A percentile compares a stretch with the other conserved stretches of the same genome.
These are phyloP conservation scores for Colletotrichum sojae DNA, from an alignment of 2,329 filamentous ascomycete genomes.

Conservation along the genomic window DNA sequence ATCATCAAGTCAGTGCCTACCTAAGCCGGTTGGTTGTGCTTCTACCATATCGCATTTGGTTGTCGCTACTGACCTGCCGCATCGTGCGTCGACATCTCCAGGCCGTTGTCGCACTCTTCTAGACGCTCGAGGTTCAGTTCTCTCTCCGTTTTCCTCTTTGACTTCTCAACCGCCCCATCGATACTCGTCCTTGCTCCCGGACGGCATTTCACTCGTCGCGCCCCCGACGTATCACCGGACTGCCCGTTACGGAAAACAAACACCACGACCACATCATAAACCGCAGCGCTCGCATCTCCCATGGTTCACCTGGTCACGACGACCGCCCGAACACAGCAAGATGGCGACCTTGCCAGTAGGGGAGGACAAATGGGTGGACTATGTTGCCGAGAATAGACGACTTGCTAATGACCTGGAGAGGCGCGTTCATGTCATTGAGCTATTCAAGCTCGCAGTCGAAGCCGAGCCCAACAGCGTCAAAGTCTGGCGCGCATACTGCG, in stretches of 20 bases:
- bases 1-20: constrained; percentile 1
- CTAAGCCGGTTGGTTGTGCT: not conserved
- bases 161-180: not conserved
- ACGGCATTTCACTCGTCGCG: not conserved
- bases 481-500: constrained; percentile 83
- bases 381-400: constrained; percentile 79
- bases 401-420: constrained; percentile 74
- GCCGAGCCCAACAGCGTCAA: constrained; percentile 82
- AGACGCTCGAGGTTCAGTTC: not conserved
- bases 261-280: not conserved
- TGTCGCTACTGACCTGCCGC: constrained; percentile 9
- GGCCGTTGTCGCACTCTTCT: not conserved
- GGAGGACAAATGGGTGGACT: constrained; percentile 83
- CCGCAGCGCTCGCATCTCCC: constrained; percentile 15
- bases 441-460: constrained; percentile 77
- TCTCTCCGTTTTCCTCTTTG: not conserved
- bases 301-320: constrained; percentile 39
- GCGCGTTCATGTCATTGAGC: constrained; percentile 78
- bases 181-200: too few relatives aligned
- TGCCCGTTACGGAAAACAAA: not conserved
- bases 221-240: not conserved
- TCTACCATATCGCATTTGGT: not conserved
- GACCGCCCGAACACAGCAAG: constrained; percentile 42
- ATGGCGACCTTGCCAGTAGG: constrained; percentile 73
- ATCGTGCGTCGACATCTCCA: not conserved